Base-by-base conservation (phyloP, 371 early-diverging fungal genomes). In the Mucor ambiguus region DNA sequence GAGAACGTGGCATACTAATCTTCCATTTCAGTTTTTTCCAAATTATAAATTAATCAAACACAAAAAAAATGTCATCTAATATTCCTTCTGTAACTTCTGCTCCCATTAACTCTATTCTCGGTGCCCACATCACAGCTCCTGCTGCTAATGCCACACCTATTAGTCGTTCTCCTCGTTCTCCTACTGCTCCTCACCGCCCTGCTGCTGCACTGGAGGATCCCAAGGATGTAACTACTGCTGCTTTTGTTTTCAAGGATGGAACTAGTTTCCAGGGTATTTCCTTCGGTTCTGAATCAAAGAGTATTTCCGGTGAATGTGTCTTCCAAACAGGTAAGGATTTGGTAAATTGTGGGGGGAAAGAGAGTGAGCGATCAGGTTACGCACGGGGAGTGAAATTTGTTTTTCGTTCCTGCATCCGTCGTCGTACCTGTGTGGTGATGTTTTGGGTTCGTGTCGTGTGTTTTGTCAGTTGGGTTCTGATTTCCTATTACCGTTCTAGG, bases 271-370 rank as follows among this genome's bases (percentile, higher is more conserved):
- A 93, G 71, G 98, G 97, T 73, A 85, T 92, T 73, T 96, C 96
- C 12, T 98, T 97, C 78, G 98, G 98, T 64, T 91, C 96, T 8
- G 93, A 95, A 82, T 78, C 81, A 61, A 81, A 86, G 63, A 90
- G 93, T 48, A 89, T 97, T 61, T 86, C 96, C 64, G 98, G 98
- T 65, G 98, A 98, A 84, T 94, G 95, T 71, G 98, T 98, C 66
- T 98, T 98, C 83, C 96, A 96, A 78, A 98, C 98, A 57, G 97
- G 97, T 94, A 82, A 69, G 83, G 43, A 26, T 48, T 16, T 41
- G 3, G 30, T 46, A 20, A 26, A 33, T 10, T 52, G 52, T 22
- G 52, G 52, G 52, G 49, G 10, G 4, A 49, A 26, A 22, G 52
- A 22, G 16, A 26, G 41, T 41, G 41, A 14, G 24, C 52, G 52